phyloP scores from a whole-genome alignment of 2,329 filamentous ascomycete species.

The Talaromyces sp. region DNA sequence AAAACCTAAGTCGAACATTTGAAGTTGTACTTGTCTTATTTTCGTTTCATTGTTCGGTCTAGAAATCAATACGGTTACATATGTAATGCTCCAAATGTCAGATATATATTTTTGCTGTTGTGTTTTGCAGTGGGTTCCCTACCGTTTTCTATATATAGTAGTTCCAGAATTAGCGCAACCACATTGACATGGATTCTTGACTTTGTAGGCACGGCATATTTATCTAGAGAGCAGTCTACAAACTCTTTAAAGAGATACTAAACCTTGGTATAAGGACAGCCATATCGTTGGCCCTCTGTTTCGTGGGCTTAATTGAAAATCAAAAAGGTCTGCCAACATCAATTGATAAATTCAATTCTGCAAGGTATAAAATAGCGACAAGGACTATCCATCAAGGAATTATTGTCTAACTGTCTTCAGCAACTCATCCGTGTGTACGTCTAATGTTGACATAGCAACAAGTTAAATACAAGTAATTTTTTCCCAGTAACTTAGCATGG shows the following conservation, averaged over 20 bases:
- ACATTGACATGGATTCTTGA: too few species aligned
- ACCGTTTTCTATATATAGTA: too few species aligned
- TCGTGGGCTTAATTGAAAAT: not conserved
- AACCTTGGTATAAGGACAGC: not conserved
- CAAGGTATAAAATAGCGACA: not conserved
- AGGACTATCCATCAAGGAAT: not conserved
- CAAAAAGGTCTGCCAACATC: not conserved
- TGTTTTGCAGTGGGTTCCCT: too few species aligned
- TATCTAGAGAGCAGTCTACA: too few species aligned
- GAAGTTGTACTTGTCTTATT: too few species aligned
- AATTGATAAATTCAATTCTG: not conserved
- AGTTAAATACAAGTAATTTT: not conserved
- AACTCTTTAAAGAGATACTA: not conserved
- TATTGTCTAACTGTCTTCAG: not conserved
- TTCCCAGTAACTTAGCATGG: not conserved
- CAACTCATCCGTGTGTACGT: not conserved
- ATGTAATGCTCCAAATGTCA: too few species aligned
- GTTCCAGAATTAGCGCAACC: too few species aligned
- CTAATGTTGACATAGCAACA: not conserved
- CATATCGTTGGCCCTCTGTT: not conserved
- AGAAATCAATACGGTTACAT: too few species aligned
- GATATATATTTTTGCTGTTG: too few species aligned
- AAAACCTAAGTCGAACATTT: too few species aligned
- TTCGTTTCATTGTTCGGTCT: too few species aligned
- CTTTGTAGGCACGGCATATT: too few species aligned